Percentiles rank a stretch among this genome's conserved stretches.
These are phyloP conservation scores for Trichosporon inkin DNA, from an alignment of 1,284 basidiomycete genomes.

Conservation along the genomic window DNA sequence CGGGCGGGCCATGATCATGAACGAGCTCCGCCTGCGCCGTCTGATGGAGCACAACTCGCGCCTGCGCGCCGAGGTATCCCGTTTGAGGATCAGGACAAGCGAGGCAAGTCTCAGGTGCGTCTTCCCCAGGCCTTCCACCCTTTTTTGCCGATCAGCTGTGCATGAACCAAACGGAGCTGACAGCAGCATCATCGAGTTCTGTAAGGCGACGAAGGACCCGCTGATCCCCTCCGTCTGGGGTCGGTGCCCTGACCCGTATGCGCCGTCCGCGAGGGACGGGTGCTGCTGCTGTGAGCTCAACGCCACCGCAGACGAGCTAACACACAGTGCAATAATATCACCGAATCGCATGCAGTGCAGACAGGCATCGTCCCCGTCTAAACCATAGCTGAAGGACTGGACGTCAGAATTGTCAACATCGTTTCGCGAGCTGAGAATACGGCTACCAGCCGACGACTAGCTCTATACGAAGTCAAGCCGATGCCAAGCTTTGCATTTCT, in stretches of 20 bases:
- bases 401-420: no score
- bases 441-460: no score
- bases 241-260: constrained; percentile 84
- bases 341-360: no score
- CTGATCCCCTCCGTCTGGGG: constrained; percentile 90
- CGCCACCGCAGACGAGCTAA: not conserved
- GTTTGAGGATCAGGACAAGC: constrained; percentile 81
- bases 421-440: no score
- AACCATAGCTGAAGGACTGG: no score
- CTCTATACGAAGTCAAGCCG: no score
- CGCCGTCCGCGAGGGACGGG: constrained; percentile 61
- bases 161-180: constrained; percentile 9
- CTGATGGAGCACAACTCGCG: constrained; percentile 90
- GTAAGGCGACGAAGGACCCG: constrained; percentile 83
- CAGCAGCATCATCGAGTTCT: constrained; percentile 77
- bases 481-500: no score
- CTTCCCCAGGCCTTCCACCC: not conserved
- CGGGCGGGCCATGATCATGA: constrained; percentile 60
- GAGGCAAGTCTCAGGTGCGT: constrained; percentile 83
- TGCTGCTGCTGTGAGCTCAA: constrained; percentile 18
- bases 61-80: constrained; percentile 78
- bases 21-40: constrained; percentile 89
- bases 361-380: no score
- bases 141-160: not conserved
- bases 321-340: not conserved